Percentiles rank a stretch among this genome's conserved stretches.
Conservation (phyloP, 1,284 basidiomycete species). For the Tylopilus sp. region DNA sequence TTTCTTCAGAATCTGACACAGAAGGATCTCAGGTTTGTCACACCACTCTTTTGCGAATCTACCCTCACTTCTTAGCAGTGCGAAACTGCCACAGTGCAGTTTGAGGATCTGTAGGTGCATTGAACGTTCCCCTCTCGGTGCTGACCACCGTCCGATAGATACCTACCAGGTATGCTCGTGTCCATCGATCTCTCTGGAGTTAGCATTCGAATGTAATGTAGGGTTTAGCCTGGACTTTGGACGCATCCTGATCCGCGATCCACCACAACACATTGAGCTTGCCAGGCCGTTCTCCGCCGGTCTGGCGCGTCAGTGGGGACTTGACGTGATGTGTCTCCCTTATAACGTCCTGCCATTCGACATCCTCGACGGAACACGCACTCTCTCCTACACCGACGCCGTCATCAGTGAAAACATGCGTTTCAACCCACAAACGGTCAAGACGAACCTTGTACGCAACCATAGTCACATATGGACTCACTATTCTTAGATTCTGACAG, state of each 20-base stretch:
- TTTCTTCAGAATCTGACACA: conserved; percentile 23
- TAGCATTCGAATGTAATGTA: conserved; percentile 1
- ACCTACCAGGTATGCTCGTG: conserved; percentile 26
- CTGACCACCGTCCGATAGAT: conserved; percentile 20
- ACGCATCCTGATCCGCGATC: conserved; percentile 26
- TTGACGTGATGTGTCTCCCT: conserved; percentile 37
- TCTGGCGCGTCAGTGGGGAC: conserved; percentile 34
- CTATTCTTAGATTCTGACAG: conserved; percentile 23
- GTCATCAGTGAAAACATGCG: conserved; percentile 28
- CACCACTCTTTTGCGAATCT: background rate
- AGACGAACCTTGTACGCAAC: conserved; percentile 32
- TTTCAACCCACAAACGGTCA: conserved; percentile 35
- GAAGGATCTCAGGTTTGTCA: conserved; percentile 25
- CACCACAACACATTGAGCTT: conserved; percentile 10
- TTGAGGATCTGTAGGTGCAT: conserved; percentile 27
- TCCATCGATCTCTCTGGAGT: background rate
- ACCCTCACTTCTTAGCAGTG: conserved; percentile 16
- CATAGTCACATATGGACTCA: background rate
- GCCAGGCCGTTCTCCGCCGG: conserved; percentile 35
- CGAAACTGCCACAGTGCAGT: conserved; percentile 20
- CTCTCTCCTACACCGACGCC: conserved; percentile 24
- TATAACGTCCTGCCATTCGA: conserved; percentile 35
- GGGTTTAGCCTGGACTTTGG: conserved; percentile 32
- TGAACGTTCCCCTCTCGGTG: background rate
- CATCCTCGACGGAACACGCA: conserved; percentile 23